A percentile compares a stretch with the other conserved stretches of the same genome.
Evolutionary conservation across 176 grass and related monocot genomes (phyloP).

Genomic region (Avena atlantica): DNA sequence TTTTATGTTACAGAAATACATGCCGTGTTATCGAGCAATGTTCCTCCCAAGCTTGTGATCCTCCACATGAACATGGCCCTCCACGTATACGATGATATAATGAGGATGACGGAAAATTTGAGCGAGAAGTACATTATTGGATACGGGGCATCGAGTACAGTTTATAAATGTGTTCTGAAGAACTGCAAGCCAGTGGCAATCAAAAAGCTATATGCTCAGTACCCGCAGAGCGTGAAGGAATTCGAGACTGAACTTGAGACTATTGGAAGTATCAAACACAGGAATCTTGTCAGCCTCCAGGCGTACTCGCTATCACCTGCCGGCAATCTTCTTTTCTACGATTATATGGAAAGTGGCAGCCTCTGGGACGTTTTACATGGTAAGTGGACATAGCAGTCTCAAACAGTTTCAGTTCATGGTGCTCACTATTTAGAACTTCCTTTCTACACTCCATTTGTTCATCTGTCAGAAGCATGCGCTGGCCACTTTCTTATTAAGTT

Average conservation of each 20-base stretch:
- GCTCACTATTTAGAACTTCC: slow-evolving; percentile 17
- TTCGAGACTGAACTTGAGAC: slow-evolving; percentile 93
- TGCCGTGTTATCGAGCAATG: slow-evolving; percentile 55
- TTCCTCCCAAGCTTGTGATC: slow-evolving; percentile 84
- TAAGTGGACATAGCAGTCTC: slow-evolving; percentile 42
- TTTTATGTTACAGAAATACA: slow-evolving; percentile 40
- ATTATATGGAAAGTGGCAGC: slow-evolving; percentile 95
- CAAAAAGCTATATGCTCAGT: slow-evolving; percentile 84
- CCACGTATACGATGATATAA: slow-evolving; percentile 92
- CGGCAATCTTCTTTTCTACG: slow-evolving; percentile 92
- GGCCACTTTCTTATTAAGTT: slow-evolving; percentile 25
- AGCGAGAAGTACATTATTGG: slow-evolving; percentile 95
- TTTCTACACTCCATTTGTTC: slow-evolving; percentile 27
- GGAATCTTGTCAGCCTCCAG: slow-evolving; percentile 89
- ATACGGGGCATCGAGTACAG: slow-evolving; percentile 91
- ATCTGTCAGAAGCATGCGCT: slow-evolving; percentile 31
- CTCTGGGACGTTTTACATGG: slow-evolving; percentile 96
- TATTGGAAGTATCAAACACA: slow-evolving; percentile 90
- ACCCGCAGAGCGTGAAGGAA: slow-evolving; percentile 78
- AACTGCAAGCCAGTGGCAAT: slow-evolving; percentile 84
- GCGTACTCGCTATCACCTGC: slow-evolving; percentile 88
- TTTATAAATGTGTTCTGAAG: slow-evolving; percentile 92
- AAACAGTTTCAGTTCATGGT: not conserved
- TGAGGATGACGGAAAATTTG: slow-evolving; percentile 95
- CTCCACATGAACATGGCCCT: slow-evolving; percentile 98